Evolutionary conservation across 371 early-diverging fungal species (phyloP).

Genomic region (Lichtheimia hyalospora): DNA sequence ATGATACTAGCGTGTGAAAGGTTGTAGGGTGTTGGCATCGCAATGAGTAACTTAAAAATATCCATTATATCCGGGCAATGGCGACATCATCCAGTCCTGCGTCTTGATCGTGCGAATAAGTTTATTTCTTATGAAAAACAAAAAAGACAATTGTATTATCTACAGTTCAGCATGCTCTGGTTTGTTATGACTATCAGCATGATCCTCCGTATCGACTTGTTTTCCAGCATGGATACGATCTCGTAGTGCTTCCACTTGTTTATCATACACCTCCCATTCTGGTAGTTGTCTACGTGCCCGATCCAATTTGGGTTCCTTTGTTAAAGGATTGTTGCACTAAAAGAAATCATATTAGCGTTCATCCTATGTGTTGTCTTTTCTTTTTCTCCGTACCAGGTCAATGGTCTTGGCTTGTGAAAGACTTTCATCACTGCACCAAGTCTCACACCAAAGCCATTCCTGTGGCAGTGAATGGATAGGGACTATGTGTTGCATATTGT

Average conservation of each 20-base stretch:
- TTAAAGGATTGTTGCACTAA: conserved; percentile 95
- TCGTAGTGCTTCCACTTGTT: conserved; percentile 57
- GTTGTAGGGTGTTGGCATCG: too few relatives aligned
- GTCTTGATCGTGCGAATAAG: too few relatives aligned
- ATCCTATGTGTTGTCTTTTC: too few relatives aligned
- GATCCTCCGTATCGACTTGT: background rate
- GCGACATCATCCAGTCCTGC: too few relatives aligned
- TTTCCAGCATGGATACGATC: conserved; percentile 10
- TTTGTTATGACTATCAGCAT: background rate
- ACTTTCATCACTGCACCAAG: conserved; percentile 92
- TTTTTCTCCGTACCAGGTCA: conserved; percentile 69
- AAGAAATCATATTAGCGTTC: background rate
- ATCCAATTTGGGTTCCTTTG: conserved; percentile 95
- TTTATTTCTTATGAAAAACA: background rate
- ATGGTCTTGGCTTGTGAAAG: conserved; percentile 90
- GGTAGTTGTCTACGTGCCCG: conserved; percentile 89
- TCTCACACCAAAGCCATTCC: conserved; percentile 98
- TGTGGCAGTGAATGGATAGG: conserved; percentile 92
- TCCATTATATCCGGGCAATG: too few relatives aligned
- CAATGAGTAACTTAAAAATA: too few relatives aligned
- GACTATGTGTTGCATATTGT: conserved; percentile 90
- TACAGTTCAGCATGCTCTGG: background rate
- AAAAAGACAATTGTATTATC: background rate
- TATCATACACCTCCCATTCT: conserved; percentile 87
- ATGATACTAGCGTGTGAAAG: too few relatives aligned